Evolutionary conservation across 2,329 filamentous ascomycete species (phyloP), one percentile per base, ranked within the genome.

Genomic region (Monilinia laxa): DNA sequence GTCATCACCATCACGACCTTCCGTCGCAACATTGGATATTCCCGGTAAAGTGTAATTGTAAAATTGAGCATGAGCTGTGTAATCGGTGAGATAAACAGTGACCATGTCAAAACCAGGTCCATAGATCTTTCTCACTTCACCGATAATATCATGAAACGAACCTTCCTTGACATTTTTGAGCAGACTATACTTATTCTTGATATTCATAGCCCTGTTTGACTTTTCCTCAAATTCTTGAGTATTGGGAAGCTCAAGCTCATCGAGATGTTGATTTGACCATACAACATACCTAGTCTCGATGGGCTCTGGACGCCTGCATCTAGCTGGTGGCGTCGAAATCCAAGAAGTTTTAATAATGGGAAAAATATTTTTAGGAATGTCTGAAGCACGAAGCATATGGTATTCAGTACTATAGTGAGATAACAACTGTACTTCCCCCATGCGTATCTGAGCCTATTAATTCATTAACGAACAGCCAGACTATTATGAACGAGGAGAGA

Each of bases 61-160:
- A 67, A 97, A 87, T 0, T 73, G 68, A 0, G 81, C 74, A 73
- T 97, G 92, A 62, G 85, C 79, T 0, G 92, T 96, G 76, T 93
- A 97, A 77, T 97, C 93, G 0, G 91, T 90, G 23, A 96, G 80
- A 80, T 93, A 93, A 0, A 97, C 70, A 6, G 86, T 85, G 16
- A 85, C 78, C 66, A 78, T 84, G 35, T 83, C 81, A 45, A 77
- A 81, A 51, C 78, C 76, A 35, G 72, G 75, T 18, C 78, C 74
- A 70, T 80, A 85, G 0, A 82, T 79, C 70, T 83, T 87, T 57
- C 93, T 83, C 2, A 96, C 85, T 74, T 93, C 84, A 1, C 85
- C 92, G 23, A 91, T 80, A 1, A 96, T 75, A 74, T 97, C 87
- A 72, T 84, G 86, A 74, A 89, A 96, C 3, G 54, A 65, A 18